phyloP scores from a whole-genome alignment of 257 asterid species.

The Fraxinus americana region DNA sequence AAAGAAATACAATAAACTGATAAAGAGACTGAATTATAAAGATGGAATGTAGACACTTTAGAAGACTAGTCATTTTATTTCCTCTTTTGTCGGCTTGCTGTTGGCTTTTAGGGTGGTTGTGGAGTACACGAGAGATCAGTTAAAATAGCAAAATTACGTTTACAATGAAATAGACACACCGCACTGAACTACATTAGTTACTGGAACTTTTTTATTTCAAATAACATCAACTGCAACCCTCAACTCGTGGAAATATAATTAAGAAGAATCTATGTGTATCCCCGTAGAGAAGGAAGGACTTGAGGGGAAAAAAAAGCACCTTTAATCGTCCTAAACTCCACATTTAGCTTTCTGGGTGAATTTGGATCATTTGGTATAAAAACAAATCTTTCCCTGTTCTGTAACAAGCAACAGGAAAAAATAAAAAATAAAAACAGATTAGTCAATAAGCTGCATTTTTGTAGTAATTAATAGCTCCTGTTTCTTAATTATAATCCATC shows the following conservation, averaged over 20 bases:
- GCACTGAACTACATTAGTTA: neutral
- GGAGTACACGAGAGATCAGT: neutral
- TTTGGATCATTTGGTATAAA: conserved; percentile 73
- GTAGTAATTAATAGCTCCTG: neutral
- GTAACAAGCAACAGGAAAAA: conserved; percentile 22
- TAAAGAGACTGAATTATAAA: conserved; percentile 14
- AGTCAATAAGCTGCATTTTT: neutral
- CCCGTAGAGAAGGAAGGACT: conserved; percentile 11
- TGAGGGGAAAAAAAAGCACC: conserved; percentile 40
- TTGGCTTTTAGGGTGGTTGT: neutral
- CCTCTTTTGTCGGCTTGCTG: neutral
- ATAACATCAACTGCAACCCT: conserved; percentile 6
- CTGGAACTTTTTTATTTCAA: conserved; percentile 1
- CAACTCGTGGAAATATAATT: conserved; percentile 5
- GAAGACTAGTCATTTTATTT: neutral
- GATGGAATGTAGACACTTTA: neutral
- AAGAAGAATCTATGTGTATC: neutral
- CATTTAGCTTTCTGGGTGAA: conserved; percentile 66
- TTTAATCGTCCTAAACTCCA: conserved; percentile 75
- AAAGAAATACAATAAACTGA: neutral
- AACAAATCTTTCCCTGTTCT: conserved; percentile 63
- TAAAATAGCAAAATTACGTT: neutral
- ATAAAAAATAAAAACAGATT: conserved; percentile 7
- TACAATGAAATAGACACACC: neutral
- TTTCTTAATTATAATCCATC: conserved; percentile 6